Evolutionary conservation across 2,329 filamentous ascomycete genomes (phyloP), one percentile per base, ranked within the genome.

Genomic region (Podosphaera xanthii): DNA sequence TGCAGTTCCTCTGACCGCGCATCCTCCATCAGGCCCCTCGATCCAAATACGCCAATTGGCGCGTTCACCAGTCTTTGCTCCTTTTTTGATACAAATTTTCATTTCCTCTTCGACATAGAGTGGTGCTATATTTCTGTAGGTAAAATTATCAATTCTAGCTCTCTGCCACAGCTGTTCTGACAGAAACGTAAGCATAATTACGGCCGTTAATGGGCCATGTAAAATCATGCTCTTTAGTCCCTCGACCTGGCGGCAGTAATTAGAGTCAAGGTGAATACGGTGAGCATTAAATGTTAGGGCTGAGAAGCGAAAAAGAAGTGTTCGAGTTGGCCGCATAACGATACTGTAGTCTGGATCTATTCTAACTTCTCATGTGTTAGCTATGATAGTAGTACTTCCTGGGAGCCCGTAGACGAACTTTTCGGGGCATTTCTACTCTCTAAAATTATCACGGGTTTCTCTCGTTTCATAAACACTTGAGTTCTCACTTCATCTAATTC

Each of bases 221-320:
- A 97, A 86, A 14, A 97, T 76, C 34, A 88, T 74, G 61, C 82
- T 79, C 4, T 76, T 76, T 69, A 94, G 83, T 9, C 86, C 86
- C 70, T 97, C 92, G 10, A 82, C 73, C 10, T 78, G 73, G 46
- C 77, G 77, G 58, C 82, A 82, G 71, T 87, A 94, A 50, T 76
- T 68, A 0, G 76, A 77, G 69, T 96, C 86, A 31, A 94, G 76
- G 71, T 98, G 92, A 65, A 98, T 96, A 14, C 78, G 76, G 71
- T 98, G 92, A 1, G 88, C 87, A 70, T 98, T 98, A 74, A 88
- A 90, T 2, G 86, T 91, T 40, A 98, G 78, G 0, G 89, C 89
- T 30, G 86, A 92, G 74, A 91, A 97, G 60, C 90, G 82, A 72
- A 94, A 95, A 59, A 98, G 80, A 3, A 96, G 78, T 3, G 78